A percentile compares a stretch with the other conserved stretches of the same genome.
phyloP scores from a whole-genome alignment of 176 grass and related monocot genomes.

The Musa troglodytarum region DNA sequence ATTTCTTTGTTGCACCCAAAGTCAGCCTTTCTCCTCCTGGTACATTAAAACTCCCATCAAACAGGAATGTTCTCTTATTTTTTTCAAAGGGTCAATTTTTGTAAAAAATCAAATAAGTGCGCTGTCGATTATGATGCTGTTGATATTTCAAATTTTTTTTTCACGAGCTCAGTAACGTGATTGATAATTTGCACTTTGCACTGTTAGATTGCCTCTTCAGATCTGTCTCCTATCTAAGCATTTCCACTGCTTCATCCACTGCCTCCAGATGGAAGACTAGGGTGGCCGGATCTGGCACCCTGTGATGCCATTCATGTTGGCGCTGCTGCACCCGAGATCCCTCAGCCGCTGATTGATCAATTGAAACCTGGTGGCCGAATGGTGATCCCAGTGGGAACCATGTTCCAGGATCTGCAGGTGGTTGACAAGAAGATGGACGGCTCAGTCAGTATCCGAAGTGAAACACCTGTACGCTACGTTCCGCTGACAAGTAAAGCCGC shows the following conservation, averaged over 20 bases:
- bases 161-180: too few relatives aligned
- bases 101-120: too few relatives aligned
- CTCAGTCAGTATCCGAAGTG: not conserved
- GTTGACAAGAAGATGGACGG: conserved; percentile 12
- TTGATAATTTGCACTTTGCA: not conserved
- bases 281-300: conserved; percentile 5
- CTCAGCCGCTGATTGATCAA: not conserved
- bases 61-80: too few relatives aligned
- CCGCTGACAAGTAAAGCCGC: conserved; percentile 1
- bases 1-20: too few relatives aligned
- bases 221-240: not conserved
- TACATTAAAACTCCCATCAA: too few relatives aligned
- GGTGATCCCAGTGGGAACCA: conserved; percentile 4
- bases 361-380: not conserved
- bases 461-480: conserved; percentile 2
- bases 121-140: too few relatives aligned
- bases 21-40: too few relatives aligned
- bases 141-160: too few relatives aligned
- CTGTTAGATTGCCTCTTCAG: not conserved
- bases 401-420: conserved; percentile 10
- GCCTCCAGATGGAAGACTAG: conserved; percentile 3
- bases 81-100: too few relatives aligned
- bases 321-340: conserved; percentile 6
- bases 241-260: not conserved
- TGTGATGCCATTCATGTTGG: conserved; percentile 2